Percentiles rank a stretch among this genome's conserved stretches.
Conservation (phyloP, 2,329 filamentous ascomycete species). For the Botryotinia narcissicola region DNA sequence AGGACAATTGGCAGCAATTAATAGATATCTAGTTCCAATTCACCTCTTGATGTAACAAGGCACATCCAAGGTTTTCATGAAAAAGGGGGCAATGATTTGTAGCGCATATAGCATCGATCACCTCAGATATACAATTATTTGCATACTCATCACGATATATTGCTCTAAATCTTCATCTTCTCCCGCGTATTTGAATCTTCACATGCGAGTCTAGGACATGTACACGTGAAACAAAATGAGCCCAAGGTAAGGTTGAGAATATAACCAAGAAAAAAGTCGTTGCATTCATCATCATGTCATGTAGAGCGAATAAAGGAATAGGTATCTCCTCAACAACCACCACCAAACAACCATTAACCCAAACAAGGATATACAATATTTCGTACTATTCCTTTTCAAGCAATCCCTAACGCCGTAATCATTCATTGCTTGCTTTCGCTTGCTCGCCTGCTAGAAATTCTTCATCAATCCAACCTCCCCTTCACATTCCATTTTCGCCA, state of each 20-base stretch:
- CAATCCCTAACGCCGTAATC: slow-evolving; percentile 1
- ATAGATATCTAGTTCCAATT: not conserved
- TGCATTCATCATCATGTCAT: slow-evolving; percentile 17
- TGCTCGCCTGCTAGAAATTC: slow-evolving; percentile 1
- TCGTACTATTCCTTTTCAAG: slow-evolving; percentile 14
- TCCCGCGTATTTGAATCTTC: not conserved
- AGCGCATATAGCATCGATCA: not conserved
- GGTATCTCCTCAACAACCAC: not conserved
- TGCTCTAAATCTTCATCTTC: not conserved
- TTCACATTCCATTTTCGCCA: not conserved
- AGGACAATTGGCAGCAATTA: not conserved
- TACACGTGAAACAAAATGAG: too few relatives aligned
- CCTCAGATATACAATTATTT: not conserved
- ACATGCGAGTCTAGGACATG: not conserved
- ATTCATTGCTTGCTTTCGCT: not conserved
- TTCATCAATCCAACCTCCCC: slow-evolving; percentile 3
- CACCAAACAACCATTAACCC: not conserved
- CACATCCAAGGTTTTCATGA: not conserved
- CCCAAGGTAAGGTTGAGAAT: too few relatives aligned
- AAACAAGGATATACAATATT: slow-evolving; percentile 4
- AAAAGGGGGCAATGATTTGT: not conserved
- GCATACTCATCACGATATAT: not conserved
- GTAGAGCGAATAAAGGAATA: not conserved
- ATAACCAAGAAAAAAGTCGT: slow-evolving; percentile 10
- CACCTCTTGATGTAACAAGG: not conserved